Percentiles rank a stretch among this genome's conserved stretches.
Evolutionary conservation across 75 land plant genomes (phyloP).

Genomic region (Ceratopteris richardii): DNA sequence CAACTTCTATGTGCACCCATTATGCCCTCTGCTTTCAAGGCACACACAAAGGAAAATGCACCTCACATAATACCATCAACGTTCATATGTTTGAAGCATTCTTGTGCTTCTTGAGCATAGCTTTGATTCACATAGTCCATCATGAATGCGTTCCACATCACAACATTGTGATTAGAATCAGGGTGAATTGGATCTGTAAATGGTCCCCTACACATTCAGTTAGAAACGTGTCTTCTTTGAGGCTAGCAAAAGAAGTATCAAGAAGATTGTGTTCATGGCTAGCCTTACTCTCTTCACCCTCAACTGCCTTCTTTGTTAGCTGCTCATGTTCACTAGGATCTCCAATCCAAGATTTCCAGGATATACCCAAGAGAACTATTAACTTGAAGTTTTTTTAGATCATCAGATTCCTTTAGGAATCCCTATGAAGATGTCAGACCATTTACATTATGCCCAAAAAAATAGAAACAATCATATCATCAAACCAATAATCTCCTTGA

Average conservation of each 20-base stretch:
- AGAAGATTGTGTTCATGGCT: conserved; percentile 46
- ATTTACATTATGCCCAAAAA: neutral
- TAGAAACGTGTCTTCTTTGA: conserved; percentile 12
- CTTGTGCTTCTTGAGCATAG: no score
- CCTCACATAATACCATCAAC: no score
- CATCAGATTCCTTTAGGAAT: neutral
- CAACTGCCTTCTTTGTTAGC: neutral
- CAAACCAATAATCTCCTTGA: conserved; percentile 11
- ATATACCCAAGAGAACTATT: conserved; percentile 35
- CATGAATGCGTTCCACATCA: conserved; percentile 26
- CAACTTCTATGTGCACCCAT: no score
- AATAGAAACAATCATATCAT: conserved; percentile 24
- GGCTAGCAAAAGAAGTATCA: conserved; percentile 57
- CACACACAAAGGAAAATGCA: no score
- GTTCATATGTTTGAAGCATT: no score
- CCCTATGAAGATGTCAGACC: neutral
- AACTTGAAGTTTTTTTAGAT: conserved; percentile 22
- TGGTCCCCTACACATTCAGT: conserved; percentile 5
- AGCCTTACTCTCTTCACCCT: neutral
- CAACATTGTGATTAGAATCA: conserved; percentile 23
- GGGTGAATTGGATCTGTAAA: conserved; percentile 13
- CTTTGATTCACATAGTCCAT: no score
- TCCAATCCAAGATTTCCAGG: conserved; percentile 37
- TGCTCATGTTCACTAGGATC: conserved; percentile 21
- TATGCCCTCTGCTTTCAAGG: no score